Evolutionary conservation across 148 eudicot genomes (phyloP).

Genomic region (Dianthus caryophyllus): DNA sequence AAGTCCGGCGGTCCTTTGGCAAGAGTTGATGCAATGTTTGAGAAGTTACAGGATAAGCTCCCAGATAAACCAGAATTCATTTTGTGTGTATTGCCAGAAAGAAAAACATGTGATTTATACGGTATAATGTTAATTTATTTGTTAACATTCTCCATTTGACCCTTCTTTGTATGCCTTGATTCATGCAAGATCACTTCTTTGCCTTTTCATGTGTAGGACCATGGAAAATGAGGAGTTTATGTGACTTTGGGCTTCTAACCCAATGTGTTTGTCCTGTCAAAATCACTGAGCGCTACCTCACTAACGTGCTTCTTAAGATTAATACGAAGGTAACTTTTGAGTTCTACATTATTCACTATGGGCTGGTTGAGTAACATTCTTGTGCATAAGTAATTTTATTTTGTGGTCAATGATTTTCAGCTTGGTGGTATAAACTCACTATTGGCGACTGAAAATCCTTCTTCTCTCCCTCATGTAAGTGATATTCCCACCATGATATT

Average conservation of each 20-base stretch:
- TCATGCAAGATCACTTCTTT: constrained; percentile 4
- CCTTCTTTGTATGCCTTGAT: constrained; percentile 11
- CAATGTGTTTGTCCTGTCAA: constrained; percentile 82
- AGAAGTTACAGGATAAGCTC: constrained; percentile 53
- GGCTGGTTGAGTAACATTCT: neutral
- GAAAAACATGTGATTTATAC: constrained; percentile 68
- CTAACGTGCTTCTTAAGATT: constrained; percentile 88
- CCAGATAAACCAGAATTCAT: constrained; percentile 80
- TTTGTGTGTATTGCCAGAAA: constrained; percentile 80
- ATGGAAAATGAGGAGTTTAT: constrained; percentile 83
- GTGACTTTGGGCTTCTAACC: constrained; percentile 60
- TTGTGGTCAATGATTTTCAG: constrained; percentile 29
- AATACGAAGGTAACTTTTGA: constrained; percentile 65
- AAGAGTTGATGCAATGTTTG: constrained; percentile 84
- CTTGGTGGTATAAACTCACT: constrained; percentile 91
- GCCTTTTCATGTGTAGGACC: constrained; percentile 51
- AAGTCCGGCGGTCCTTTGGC: constrained; percentile 46
- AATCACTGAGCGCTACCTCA: constrained; percentile 76
- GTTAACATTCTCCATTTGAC: neutral
- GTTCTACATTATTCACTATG: neutral
- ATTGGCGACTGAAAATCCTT: constrained; percentile 64
- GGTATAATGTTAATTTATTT: constrained; percentile 35
- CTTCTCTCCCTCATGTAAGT: constrained; percentile 49
- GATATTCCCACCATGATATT: constrained; percentile 89
- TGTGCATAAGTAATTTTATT: constrained; percentile 4